Conservation (phyloP, 2,329 filamentous ascomycete genomes). For the Samsoniella hepiali region DNA sequence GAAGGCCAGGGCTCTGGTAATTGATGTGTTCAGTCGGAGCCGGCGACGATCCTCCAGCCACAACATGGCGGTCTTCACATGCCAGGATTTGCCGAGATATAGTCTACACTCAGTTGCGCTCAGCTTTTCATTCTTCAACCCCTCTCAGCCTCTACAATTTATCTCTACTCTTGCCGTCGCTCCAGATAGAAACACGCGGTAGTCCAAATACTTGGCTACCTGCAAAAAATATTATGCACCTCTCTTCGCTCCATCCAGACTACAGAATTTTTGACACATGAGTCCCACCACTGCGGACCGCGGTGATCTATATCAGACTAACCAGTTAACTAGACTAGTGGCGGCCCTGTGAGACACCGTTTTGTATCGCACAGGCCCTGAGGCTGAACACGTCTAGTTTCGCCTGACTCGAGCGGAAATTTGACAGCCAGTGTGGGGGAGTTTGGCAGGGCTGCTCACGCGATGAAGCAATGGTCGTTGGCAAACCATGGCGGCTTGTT, state of each 20-base stretch:
- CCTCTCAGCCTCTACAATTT: background rate
- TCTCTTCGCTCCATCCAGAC: background rate
- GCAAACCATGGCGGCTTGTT: background rate
- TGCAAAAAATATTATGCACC: background rate
- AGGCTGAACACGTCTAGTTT: background rate
- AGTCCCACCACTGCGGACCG: background rate
- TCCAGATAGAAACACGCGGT: background rate
- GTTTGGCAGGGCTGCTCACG: background rate
- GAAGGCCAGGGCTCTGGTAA: background rate
- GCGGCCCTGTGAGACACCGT: background rate
- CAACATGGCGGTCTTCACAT: background rate
- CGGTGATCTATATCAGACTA: conserved; percentile 7
- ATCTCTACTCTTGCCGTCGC: background rate
- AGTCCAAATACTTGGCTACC: background rate
- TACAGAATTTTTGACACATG: background rate
- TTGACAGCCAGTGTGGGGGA: background rate
- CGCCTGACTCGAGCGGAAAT: background rate
- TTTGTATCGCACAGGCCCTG: background rate
- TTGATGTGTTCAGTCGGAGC: conserved; percentile 2
- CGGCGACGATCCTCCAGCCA: background rate
- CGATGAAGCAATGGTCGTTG: background rate
- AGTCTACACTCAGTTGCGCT: background rate
- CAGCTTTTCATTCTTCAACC: background rate
- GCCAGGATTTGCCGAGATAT: background rate
- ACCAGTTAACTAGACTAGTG: background rate